Base-by-base conservation (phyloP, 1,139 yeast species). In the Geotrichum siamense region DNA sequence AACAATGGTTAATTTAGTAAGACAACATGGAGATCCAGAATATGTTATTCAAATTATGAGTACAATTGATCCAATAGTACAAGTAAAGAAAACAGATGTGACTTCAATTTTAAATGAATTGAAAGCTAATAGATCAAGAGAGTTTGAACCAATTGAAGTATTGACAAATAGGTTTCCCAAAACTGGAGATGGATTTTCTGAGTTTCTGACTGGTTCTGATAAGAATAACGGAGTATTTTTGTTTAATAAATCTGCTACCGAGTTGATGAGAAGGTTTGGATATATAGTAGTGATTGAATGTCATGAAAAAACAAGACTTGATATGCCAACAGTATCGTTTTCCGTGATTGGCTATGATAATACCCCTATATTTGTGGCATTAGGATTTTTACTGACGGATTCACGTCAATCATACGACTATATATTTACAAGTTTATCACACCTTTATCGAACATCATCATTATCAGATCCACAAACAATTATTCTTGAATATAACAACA, bases 131-230 rank as follows among this genome's bases (percentile, higher is more conserved):
- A 17, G 26, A 6, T 15, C 23, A 3, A 16, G 19, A 16, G 19
- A 27, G 10, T 17, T 36, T 17, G 10, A 21, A 13, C 32, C 32
- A 12, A 19, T 16, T 16, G 39, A 36, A 16, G 32, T 36, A n/a
- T 19, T 36, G 17, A 36, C 39, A n/a, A n/a, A 10, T 19, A 27
- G 39, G 13, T 36, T 36, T 17, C 39, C 39, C 3, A 26, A 23
- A 16, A 36, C 39, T 9, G 39, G 39, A n/a, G 33, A 27, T 17
- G 39, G 39, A 25, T 26, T 36, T 10, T 16, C 23, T 5, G 13
- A 36, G 19, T 36, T 36, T 26, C 16, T 36, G 13, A 36, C 39
- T 8, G 39, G 39, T 2, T 26, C 23, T 5, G 25, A 36, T 21
- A 2, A n/a, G 3, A 19, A 15, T 5, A 21, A 36, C n/a, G 39